Percentiles rank a stretch among this genome's conserved stretches.
Evolutionary conservation across 805 yeast species (phyloP).

Genomic region (Saturnispora sanitii): DNA sequence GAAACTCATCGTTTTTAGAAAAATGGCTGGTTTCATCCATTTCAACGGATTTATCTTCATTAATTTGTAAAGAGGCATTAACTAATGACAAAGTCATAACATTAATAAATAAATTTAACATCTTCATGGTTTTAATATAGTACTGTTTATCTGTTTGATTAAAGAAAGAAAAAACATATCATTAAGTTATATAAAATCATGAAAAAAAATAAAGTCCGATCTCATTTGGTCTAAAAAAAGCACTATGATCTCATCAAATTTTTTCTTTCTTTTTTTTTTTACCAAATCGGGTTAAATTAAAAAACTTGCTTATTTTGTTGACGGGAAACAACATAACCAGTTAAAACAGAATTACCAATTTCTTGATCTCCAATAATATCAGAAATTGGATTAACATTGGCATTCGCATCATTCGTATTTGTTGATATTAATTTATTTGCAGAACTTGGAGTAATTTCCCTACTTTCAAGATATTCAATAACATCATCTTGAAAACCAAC

Average conservation of each 20-base stretch:
- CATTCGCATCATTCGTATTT: background rate
- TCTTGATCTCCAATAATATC: constrained; percentile 1
- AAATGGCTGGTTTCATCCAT: background rate
- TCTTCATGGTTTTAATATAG: too few species aligned
- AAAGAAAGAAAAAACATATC: too few species aligned
- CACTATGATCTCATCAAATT: too few species aligned
- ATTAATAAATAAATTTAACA: background rate
- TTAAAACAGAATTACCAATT: constrained; percentile 3
- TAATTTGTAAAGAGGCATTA: background rate
- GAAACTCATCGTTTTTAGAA: background rate
- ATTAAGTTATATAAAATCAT: too few species aligned
- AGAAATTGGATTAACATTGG: background rate
- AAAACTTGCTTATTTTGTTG: constrained; percentile 4
- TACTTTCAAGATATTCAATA: constrained; percentile 30
- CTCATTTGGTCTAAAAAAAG: background rate
- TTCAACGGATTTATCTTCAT: background rate
- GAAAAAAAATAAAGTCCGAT: background rate
- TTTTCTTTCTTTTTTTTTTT: too few species aligned
- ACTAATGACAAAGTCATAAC: background rate
- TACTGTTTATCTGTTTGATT: too few species aligned
- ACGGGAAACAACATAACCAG: constrained; percentile 6
- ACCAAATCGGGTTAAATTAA: background rate
- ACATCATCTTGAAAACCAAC: constrained; percentile 46
- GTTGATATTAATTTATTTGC: background rate
- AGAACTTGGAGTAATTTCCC: constrained; percentile 1